A percentile compares a stretch with the other conserved stretches of the same genome.
These are phyloP conservation scores for Exsudoporus frostii DNA, from an alignment of 768 basidiomycete species.

Conservation along the genomic window DNA sequence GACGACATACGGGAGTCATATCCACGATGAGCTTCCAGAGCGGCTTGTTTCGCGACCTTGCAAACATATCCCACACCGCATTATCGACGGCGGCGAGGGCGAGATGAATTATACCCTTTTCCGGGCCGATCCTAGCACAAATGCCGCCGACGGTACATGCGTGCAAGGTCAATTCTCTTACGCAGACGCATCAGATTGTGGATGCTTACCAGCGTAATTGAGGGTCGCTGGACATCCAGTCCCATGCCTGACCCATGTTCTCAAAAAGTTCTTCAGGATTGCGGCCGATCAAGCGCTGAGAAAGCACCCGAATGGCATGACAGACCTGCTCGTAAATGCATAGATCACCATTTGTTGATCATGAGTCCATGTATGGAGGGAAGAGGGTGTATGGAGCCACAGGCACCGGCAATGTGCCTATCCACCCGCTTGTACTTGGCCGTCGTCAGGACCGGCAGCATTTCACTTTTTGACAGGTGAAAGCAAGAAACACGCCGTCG, in stretches of 20 bases:
- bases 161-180: background rate
- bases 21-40: constrained; percentile 91
- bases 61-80: constrained; percentile 91
- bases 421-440: background rate
- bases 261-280: constrained; percentile 76
- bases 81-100: constrained; percentile 86
- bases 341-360: background rate
- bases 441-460: background rate
- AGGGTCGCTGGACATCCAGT: constrained; percentile 78
- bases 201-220: constrained; percentile 77
- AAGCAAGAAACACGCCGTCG: background rate
- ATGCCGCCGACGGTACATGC: background rate
- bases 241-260: constrained; percentile 89
- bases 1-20: constrained; percentile 62
- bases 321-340: constrained; percentile 49
- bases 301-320: constrained; percentile 72
- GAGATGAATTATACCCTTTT: constrained; percentile 90
- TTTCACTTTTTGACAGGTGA: background rate
- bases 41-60: constrained; percentile 73
- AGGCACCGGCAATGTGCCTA: background rate
- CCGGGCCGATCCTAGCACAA: constrained; percentile 71
- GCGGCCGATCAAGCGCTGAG: constrained; percentile 77
- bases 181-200: background rate
- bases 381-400: background rate
- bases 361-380: background rate